A percentile compares a stretch with the other conserved stretches of the same genome.
Conservation (phyloP, 768 basidiomycete genomes). For the Boletus coccyginus region DNA sequence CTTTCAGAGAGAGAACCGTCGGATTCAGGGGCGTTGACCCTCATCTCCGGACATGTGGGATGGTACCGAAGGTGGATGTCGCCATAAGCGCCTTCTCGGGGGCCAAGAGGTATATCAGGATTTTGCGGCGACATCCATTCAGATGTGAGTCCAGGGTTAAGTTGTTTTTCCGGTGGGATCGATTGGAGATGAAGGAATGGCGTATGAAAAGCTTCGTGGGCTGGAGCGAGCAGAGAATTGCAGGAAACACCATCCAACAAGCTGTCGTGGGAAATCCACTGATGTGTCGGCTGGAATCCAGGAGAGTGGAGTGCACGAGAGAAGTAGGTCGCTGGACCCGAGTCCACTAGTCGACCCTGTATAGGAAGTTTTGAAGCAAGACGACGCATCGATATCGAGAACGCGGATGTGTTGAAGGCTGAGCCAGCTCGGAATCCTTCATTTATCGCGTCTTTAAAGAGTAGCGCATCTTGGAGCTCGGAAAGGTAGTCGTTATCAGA, state of each 20-base stretch:
- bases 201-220: constrained; percentile 30
- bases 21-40: not conserved
- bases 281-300: constrained; percentile 16
- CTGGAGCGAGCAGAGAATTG: constrained; percentile 19
- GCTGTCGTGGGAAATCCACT: constrained; percentile 13
- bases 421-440: constrained; percentile 10
- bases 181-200: constrained; percentile 26
- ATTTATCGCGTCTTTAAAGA: constrained; percentile 14
- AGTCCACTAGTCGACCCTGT: constrained; percentile 19
- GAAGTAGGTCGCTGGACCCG: constrained; percentile 12
- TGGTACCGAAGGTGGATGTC: constrained; percentile 11
- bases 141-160: not conserved
- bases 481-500: constrained; percentile 11
- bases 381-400: constrained; percentile 33
- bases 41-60: constrained; percentile 5
- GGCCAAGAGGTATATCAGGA: constrained; percentile 4
- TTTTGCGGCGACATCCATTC: constrained; percentile 22
- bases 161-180: constrained; percentile 15
- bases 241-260: constrained; percentile 4
- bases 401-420: constrained; percentile 11
- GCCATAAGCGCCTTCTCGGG: constrained; percentile 3
- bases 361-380: constrained; percentile 30
- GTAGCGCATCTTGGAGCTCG: constrained; percentile 11
- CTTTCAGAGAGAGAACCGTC: constrained; percentile 7
- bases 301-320: constrained; percentile 9